These are phyloP conservation scores for Umbelopsis vinacea DNA, from an alignment of 192 early-diverging fungal genomes.

Conservation along the genomic window DNA sequence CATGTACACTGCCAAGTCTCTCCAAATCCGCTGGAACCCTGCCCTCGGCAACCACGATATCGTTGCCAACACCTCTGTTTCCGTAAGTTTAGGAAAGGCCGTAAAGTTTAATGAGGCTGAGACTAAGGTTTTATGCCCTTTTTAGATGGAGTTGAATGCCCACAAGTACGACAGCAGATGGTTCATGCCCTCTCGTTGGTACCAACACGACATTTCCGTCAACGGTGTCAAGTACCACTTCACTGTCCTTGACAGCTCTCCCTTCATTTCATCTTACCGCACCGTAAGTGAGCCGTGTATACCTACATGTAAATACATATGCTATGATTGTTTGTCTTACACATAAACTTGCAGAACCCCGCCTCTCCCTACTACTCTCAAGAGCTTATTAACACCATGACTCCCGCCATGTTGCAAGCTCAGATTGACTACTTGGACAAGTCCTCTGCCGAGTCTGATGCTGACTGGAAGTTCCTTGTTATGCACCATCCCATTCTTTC, in stretches of 20 bases:
- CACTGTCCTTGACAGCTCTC: constrained; percentile 15
- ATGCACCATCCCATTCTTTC: constrained; percentile 1
- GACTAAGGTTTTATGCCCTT: not conserved
- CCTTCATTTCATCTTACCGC: constrained; percentile 16
- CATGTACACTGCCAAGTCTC: constrained; percentile 17
- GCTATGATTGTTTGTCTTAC: not conserved
- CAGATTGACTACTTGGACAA: constrained; percentile 13
- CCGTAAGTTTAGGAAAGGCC: not conserved
- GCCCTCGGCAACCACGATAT: constrained; percentile 10
- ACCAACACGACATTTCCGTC: constrained; percentile 1
- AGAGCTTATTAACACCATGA: constrained; percentile 6
- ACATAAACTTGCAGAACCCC: not conserved
- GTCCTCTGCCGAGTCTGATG: constrained; percentile 2
- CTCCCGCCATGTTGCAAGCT: not conserved
- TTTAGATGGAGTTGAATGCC: constrained; percentile 4
- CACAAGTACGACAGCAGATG: constrained; percentile 16
- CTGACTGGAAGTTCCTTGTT: constrained; percentile 9
- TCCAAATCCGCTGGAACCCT: constrained; percentile 5
- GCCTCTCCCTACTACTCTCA: not conserved
- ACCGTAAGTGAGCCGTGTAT: not conserved
- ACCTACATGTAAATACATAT: too few species aligned
- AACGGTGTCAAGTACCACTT: constrained; percentile 18
- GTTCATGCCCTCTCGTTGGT: constrained; percentile 20
- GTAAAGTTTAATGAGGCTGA: not conserved
- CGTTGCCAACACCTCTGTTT: constrained; percentile 16